phyloP scores from a whole-genome alignment of 2,329 filamentous ascomycete genomes.

The Lecanicillium sp. region DNA sequence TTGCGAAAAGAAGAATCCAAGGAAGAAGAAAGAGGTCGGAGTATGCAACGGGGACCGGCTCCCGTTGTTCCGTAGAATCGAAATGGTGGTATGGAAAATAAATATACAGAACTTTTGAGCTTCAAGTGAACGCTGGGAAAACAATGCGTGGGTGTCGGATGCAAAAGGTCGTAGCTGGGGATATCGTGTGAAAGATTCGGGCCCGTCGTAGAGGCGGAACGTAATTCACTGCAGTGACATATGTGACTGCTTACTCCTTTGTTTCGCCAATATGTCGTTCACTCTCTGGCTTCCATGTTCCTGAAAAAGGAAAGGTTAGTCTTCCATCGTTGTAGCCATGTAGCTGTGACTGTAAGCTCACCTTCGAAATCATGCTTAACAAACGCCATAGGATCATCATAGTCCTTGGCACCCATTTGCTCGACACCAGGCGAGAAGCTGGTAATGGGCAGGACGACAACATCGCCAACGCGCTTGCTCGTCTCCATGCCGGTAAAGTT shows the following conservation, averaged over 20 bases:
- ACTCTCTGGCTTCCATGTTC: conserved; percentile 67
- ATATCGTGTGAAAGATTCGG: background rate
- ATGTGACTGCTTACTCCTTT: conserved; percentile 18
- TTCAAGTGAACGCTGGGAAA: background rate
- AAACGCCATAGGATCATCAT: conserved; percentile 92
- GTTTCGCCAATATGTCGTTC: conserved; percentile 59
- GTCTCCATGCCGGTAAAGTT: conserved; percentile 84
- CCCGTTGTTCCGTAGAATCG: background rate
- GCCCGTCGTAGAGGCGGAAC: too few relatives aligned
- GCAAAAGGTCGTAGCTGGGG: background rate
- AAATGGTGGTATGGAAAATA: background rate
- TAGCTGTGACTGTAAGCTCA: conserved; percentile 32
- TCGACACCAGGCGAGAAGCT: conserved; percentile 92
- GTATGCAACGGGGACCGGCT: background rate
- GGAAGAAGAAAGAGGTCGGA: background rate
- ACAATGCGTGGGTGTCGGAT: background rate
- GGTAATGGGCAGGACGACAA: conserved; percentile 89
- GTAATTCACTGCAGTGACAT: too few relatives aligned
- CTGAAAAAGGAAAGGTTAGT: conserved; percentile 29
- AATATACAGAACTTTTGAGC: conserved; percentile 1
- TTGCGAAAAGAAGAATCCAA: too few relatives aligned
- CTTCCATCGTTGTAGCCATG: background rate
- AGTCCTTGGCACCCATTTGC: conserved; percentile 84
- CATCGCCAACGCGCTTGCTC: conserved; percentile 84
- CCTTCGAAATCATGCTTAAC: conserved; percentile 96